Percentiles rank a stretch among this genome's conserved stretches.
Conservation (phyloP, 2,329 filamentous ascomycete genomes). For the Coniochaeta pulveracea region DNA sequence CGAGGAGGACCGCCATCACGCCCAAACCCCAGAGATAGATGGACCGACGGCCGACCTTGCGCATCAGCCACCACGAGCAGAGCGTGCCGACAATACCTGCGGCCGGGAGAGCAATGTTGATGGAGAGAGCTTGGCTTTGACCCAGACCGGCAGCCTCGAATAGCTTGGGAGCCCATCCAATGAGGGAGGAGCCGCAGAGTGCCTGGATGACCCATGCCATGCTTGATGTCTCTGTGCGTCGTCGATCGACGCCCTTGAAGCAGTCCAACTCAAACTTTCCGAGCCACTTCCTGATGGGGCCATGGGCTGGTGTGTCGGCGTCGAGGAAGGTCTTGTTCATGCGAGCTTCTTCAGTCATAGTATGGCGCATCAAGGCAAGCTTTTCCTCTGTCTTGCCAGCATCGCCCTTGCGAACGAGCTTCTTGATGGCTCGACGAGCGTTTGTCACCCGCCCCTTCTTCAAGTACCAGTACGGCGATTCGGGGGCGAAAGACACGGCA, state of each 20-base stretch:
- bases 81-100: slow-evolving; percentile 31
- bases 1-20: slow-evolving; percentile 27
- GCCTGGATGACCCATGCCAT: slow-evolving; percentile 22
- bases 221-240: slow-evolving; percentile 25
- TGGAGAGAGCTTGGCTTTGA: slow-evolving; percentile 18
- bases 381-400: slow-evolving; percentile 22
- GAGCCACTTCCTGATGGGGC: neutral
- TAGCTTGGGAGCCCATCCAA: slow-evolving; percentile 28
- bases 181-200: slow-evolving; percentile 22
- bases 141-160: slow-evolving; percentile 25
- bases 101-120: slow-evolving; percentile 26
- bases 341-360: slow-evolving; percentile 24
- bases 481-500: slow-evolving; percentile 29
- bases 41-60: slow-evolving; percentile 27
- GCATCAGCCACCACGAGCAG: slow-evolving; percentile 30
- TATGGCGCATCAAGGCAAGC: slow-evolving; percentile 30
- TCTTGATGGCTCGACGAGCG: slow-evolving; percentile 32
- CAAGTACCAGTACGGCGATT: slow-evolving; percentile 37
- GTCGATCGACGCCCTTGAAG: slow-evolving; percentile 27
- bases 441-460: slow-evolving; percentile 31
- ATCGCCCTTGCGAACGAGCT: slow-evolving; percentile 28
- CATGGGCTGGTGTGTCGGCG: neutral
- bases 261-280: slow-evolving; percentile 23
- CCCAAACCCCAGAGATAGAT: slow-evolving; percentile 32
- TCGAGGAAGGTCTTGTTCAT: slow-evolving; percentile 18